Base-by-base conservation (phyloP, 2,329 filamentous ascomycete genomes). In the Clonostachys byssicola region DNA sequence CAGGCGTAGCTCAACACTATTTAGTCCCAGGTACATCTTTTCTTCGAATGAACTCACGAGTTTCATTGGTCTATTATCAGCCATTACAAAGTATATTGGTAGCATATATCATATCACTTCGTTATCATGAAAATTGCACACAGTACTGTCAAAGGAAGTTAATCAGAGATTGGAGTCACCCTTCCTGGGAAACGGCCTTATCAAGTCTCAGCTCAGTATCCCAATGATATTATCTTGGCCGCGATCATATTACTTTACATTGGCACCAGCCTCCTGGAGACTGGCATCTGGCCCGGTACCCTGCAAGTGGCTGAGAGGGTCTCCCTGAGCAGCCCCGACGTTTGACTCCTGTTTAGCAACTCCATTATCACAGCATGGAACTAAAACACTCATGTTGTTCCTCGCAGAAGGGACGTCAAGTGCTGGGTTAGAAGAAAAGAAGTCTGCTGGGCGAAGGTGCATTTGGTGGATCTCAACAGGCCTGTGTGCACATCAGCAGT, bases 401-500 rank as follows among this genome's bases (percentile, higher is more conserved):
- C 46, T 46, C 13, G 14, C 20, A n/a, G 49, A 48, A 14, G 70
- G 70, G 34, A 74, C 64, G 52, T 74, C 71, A 35, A 74, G 58
- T 9, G 71, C 70, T 23, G 71, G 71, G 52, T 73, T 74, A 42
- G 61, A 61, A 13, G 65, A 66, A 59, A 74, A 74, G 60, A 73
- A 74, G 53, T 73, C 71, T 20, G 66, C 62, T 1, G 71, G 71
- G 6, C 65, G 65, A 16, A 73, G 62, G 48, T 74, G 70, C 39
- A 75, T 59, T 49, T 74, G 68, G 47, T 74, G 70, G 30, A 70
- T 71, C 54, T 76, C 72, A 34, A 72, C 68, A 35, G 73, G 72
- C 73, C 72, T 75, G 34, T 35, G 9, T 10, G 12, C 13, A 18
- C 13, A 34, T 44, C 23, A 48, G 38, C 40, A 16, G 44, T 56